A percentile compares a stretch with the other conserved stretches of the same genome.
phyloP scores from a whole-genome alignment of 2,329 filamentous ascomycete genomes.

The Colletotrichum echinochloae region DNA sequence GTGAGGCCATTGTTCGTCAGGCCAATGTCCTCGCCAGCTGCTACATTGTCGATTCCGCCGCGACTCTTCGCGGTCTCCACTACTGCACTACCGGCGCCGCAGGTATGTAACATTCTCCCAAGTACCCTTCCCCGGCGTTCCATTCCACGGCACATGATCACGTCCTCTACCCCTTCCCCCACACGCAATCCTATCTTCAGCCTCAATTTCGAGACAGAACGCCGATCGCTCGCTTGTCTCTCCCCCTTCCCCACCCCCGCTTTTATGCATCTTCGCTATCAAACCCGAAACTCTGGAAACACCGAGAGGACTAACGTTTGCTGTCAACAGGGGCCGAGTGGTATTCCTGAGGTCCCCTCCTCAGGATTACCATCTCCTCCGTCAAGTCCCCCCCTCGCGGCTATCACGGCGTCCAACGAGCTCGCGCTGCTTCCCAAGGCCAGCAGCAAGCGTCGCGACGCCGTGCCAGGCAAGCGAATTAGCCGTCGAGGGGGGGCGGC shows the following conservation, averaged over 20 bases:
- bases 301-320: constrained; percentile 40
- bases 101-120: constrained; percentile 63
- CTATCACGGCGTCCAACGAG: constrained; percentile 76
- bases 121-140: neutral
- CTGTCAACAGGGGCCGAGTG: constrained; percentile 78
- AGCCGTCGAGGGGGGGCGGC: constrained; percentile 88
- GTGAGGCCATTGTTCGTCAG: constrained; percentile 72
- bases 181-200: constrained; percentile 8
- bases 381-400: constrained; percentile 89
- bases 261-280: constrained; percentile 7
- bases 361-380: constrained; percentile 87
- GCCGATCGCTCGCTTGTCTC: constrained; percentile 25
- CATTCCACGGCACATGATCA: constrained; percentile 3
- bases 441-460: constrained; percentile 54
- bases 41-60: constrained; percentile 83
- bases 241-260: constrained; percentile 1
- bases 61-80: constrained; percentile 85
- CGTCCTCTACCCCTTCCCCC: neutral
- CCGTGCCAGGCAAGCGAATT: constrained; percentile 53
- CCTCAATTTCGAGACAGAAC: constrained; percentile 41
- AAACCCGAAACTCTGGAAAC: constrained; percentile 8
- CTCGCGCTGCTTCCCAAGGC: constrained; percentile 72
- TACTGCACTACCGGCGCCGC: constrained; percentile 94
- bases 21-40: constrained; percentile 89
- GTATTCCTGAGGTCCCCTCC: constrained; percentile 93